phyloP scores from a whole-genome alignment of 1,284 basidiomycete species.

The Pseudozyma thailandica region DNA sequence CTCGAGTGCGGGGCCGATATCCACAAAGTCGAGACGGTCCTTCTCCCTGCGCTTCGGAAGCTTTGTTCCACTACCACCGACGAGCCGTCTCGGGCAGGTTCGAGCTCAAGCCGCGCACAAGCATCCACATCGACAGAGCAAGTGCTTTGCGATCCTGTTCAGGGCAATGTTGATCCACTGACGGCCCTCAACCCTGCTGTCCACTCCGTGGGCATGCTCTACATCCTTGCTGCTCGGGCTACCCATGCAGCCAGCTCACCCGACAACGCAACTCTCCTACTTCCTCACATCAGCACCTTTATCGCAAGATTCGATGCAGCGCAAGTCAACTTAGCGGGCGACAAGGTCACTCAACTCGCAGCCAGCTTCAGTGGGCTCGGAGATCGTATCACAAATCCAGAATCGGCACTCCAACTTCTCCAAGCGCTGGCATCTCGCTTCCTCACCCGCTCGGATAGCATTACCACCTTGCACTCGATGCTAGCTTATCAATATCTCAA shows the following conservation, averaged over 20 bases:
- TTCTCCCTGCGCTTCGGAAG: slow-evolving; percentile 42
- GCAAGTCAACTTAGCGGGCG: slow-evolving; percentile 29
- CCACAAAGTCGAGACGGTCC: slow-evolving; percentile 18
- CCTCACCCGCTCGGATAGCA: slow-evolving; percentile 24
- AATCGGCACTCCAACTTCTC: slow-evolving; percentile 26
- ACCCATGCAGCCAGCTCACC: slow-evolving; percentile 10
- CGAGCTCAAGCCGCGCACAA: slow-evolving; percentile 16
- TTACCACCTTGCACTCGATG: slow-evolving; percentile 49
- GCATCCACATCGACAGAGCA: slow-evolving; percentile 3
- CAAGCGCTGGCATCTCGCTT: slow-evolving; percentile 28
- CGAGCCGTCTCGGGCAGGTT: slow-evolving; percentile 13
- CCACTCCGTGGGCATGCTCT: slow-evolving; percentile 45
- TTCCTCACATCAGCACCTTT: slow-evolving; percentile 32
- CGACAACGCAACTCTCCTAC: slow-evolving; percentile 15
- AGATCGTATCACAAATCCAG: slow-evolving; percentile 21
- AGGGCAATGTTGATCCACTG: slow-evolving; percentile 40
- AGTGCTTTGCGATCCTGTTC: slow-evolving; percentile 27
- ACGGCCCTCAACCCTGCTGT: slow-evolving; percentile 37
- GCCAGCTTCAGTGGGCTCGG: slow-evolving; percentile 14
- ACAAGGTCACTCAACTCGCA: slow-evolving; percentile 37
- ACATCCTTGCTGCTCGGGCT: slow-evolving; percentile 41
- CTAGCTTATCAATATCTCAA: slow-evolving; percentile 55
- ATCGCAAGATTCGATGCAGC: slow-evolving; percentile 18
- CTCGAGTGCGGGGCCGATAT: slow-evolving; percentile 31
- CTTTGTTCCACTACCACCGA: slow-evolving; percentile 16